Evolutionary conservation across 768 basidiomycete species (phyloP).

Genomic region (Ramaria sp.): DNA sequence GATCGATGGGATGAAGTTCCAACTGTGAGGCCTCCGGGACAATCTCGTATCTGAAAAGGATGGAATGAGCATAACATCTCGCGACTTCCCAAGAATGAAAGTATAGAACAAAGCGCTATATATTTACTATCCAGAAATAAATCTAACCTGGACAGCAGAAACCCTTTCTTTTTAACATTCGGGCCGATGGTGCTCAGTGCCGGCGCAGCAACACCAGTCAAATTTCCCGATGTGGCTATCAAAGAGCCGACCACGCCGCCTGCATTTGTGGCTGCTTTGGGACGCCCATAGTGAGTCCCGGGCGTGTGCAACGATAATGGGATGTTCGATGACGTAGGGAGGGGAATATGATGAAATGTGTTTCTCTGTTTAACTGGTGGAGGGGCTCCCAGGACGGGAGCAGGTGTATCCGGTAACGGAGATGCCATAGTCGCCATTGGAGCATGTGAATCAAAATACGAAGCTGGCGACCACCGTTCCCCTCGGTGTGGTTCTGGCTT

Average conservation of each 20-base stretch:
- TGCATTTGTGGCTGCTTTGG: slow-evolving; percentile 32
- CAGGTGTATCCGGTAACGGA: background rate
- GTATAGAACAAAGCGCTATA: no score
- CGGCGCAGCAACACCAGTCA: slow-evolving; percentile 53
- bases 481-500: background rate
- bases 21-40: background rate
- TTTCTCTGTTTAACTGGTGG: background rate
- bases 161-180: slow-evolving; percentile 52
- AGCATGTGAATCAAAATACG: background rate
- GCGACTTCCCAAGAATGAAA: no score
- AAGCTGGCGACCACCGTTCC: background rate
- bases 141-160: slow-evolving; percentile 41
- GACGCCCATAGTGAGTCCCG: slow-evolving; percentile 10
- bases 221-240: slow-evolving; percentile 55
- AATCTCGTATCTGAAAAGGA: background rate
- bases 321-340: background rate
- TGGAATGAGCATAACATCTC: background rate
- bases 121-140: no score
- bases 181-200: slow-evolving; percentile 38
- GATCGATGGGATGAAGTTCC: background rate
- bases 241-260: slow-evolving; percentile 63
- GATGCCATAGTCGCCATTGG: background rate
- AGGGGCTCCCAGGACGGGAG: background rate
- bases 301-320: background rate
- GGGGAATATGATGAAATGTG: background rate